Percentiles rank a stretch among this genome's conserved stretches.
Conservation (phyloP, 306 rosid species). For the Castanopsis chinensis region DNA sequence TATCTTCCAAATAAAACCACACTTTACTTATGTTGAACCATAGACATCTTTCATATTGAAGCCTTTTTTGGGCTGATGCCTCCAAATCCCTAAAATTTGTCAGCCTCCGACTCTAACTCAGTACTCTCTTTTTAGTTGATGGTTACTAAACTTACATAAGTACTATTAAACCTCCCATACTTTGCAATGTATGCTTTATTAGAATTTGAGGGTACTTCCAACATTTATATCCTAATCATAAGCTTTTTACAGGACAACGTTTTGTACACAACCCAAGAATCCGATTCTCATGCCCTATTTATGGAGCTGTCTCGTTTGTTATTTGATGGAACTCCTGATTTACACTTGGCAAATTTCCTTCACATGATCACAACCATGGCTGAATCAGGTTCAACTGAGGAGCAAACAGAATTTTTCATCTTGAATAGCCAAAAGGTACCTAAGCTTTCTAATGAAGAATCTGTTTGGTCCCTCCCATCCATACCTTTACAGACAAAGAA, state of each 20-base stretch:
- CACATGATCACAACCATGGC: conserved; percentile 78
- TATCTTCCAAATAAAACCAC: too few relatives aligned
- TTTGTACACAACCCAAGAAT: conserved; percentile 57
- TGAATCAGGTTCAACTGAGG: conserved; percentile 63
- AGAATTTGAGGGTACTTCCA: too few relatives aligned
- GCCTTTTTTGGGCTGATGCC: too few relatives aligned
- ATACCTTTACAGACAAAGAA: conserved; percentile 31
- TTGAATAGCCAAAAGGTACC: conserved; percentile 66
- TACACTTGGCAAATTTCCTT: conserved; percentile 84
- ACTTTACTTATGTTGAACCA: too few relatives aligned
- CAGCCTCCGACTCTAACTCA: too few relatives aligned
- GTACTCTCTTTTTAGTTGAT: too few relatives aligned
- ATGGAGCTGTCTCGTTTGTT: conserved; percentile 81
- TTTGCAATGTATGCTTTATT: too few relatives aligned
- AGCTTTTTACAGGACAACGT: conserved; percentile 51
- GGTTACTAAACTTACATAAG: too few relatives aligned
- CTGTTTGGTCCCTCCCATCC: conserved; percentile 64
- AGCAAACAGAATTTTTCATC: conserved; percentile 68
- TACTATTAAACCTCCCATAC: too few relatives aligned
- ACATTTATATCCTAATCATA: conserved; percentile 1
- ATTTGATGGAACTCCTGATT: conserved; percentile 54
- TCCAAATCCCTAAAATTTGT: too few relatives aligned
- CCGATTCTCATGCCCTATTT: conserved; percentile 72
- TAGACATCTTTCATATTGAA: too few relatives aligned
- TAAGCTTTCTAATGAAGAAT: conserved; percentile 65